Conservation (phyloP, 2,329 filamentous ascomycete species). For the Exophiala aquamarina region DNA sequence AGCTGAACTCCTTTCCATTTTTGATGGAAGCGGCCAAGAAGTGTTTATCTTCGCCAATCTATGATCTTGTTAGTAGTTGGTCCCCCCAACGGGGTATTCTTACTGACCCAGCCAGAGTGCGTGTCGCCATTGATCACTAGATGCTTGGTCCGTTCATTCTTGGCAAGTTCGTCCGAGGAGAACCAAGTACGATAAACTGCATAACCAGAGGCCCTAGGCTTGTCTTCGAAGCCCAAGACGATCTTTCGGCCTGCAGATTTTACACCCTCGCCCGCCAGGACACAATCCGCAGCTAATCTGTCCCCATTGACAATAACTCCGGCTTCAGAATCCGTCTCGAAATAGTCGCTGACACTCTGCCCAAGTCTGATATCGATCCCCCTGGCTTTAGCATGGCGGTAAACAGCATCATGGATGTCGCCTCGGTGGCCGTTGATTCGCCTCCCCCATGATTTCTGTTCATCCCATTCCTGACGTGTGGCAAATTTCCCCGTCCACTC, state of each 20-base stretch:
- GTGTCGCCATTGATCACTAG: constrained; percentile 55
- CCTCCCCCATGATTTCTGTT: constrained; percentile 32
- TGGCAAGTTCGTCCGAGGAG: constrained; percentile 46
- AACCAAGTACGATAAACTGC: constrained; percentile 32
- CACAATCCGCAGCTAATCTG: constrained; percentile 20
- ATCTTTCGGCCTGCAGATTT: constrained; percentile 24
- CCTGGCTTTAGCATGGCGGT: constrained; percentile 30
- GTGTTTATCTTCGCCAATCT: constrained; percentile 46
- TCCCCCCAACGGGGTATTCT: background rate
- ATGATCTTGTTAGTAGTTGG: background rate
- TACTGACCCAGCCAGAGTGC: constrained; percentile 46
- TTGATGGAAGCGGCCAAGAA: constrained; percentile 55
- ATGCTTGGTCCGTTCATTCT: constrained; percentile 53
- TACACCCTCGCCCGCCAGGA: constrained; percentile 23
- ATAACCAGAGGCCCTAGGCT: constrained; percentile 35
- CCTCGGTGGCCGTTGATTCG: constrained; percentile 37
- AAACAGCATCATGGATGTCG: constrained; percentile 36
- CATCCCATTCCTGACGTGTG: constrained; percentile 34
- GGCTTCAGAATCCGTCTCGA: constrained; percentile 35
- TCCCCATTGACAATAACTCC: constrained; percentile 25
- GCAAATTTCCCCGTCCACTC: constrained; percentile 33
- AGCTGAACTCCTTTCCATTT: constrained; percentile 53
- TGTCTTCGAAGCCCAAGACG: constrained; percentile 34
- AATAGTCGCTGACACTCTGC: constrained; percentile 33
- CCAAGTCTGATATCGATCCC: constrained; percentile 34